These are phyloP conservation scores for Thelonectria rubi DNA, from an alignment of 2,329 filamentous ascomycete species.

Conservation along the genomic window DNA sequence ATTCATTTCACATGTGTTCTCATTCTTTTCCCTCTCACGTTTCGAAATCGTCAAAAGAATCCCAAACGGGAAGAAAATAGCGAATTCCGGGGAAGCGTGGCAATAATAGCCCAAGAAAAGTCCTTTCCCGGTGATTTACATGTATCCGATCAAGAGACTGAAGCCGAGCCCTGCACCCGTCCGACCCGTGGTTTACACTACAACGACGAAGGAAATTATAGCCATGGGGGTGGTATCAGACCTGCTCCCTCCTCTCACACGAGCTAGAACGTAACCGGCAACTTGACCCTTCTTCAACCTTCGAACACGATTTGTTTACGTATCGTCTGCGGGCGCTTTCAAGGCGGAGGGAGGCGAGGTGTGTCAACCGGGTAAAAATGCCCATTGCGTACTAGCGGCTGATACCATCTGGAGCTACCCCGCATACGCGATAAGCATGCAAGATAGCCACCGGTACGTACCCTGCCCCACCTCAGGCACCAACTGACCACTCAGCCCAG, in stretches of 20 bases:
- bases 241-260: neutral
- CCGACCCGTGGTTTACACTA: slow-evolving; percentile 2
- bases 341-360: neutral
- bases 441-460: slow-evolving; percentile 11
- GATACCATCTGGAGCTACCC: slow-evolving; percentile 19
- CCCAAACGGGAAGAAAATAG: slow-evolving; percentile 16
- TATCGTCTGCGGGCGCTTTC: slow-evolving; percentile 1
- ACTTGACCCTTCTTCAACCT: slow-evolving; percentile 4
- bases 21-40: neutral
- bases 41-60: neutral
- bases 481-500: slow-evolving; percentile 18
- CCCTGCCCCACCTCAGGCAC: neutral
- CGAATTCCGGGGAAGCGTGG: neutral
- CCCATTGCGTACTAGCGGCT: slow-evolving; percentile 6
- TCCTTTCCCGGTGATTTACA: neutral
- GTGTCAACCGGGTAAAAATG: slow-evolving; percentile 15
- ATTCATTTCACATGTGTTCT: no score
- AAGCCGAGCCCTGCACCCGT: slow-evolving; percentile 1
- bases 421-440: slow-evolving; percentile 21
- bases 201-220: slow-evolving; percentile 15
- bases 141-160: neutral
- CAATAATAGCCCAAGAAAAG: slow-evolving; percentile 6
- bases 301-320: slow-evolving; percentile 7
- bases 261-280: slow-evolving; percentile 18
- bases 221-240: neutral